Percentiles rank a stretch among this genome's conserved stretches.
Conservation (phyloP, 2,329 filamentous ascomycete species). For the Neurospora sp. region DNA sequence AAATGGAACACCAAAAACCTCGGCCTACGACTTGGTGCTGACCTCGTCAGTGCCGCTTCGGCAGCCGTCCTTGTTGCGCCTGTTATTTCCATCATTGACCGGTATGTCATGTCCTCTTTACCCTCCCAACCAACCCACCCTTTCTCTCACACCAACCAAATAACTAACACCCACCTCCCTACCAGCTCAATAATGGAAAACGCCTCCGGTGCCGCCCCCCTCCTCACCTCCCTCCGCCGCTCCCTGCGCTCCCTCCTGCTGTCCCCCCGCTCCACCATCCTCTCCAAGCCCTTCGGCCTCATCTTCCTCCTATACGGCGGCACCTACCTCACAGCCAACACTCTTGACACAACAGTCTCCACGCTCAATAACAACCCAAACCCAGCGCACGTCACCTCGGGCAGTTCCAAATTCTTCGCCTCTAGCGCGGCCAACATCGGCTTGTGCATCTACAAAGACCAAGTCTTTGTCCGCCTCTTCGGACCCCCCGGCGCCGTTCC, state of each 20-base stretch:
- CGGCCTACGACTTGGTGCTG: slow-evolving; percentile 54
- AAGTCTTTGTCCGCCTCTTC: slow-evolving; percentile 74
- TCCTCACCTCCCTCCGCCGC: slow-evolving; percentile 47
- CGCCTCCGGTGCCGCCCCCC: slow-evolving; percentile 56
- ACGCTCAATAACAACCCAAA: slow-evolving; percentile 45
- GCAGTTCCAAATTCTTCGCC: slow-evolving; percentile 70
- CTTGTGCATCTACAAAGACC: slow-evolving; percentile 84
- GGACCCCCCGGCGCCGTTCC: slow-evolving; percentile 46
- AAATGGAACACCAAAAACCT: slow-evolving; percentile 71
- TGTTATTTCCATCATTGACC: slow-evolving; percentile 78
- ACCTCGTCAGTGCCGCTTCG: slow-evolving; percentile 57
- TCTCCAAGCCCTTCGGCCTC: slow-evolving; percentile 58
- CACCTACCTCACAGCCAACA: slow-evolving; percentile 84
- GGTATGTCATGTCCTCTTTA: too few relatives aligned
- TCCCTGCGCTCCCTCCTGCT: slow-evolving; percentile 48
- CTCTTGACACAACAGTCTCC: slow-evolving; percentile 69
- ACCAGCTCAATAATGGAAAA: slow-evolving; percentile 69
- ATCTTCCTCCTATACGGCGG: slow-evolving; percentile 72
- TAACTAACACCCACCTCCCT: too few relatives aligned
- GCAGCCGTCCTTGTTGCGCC: slow-evolving; percentile 74
- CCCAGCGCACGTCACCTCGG: slow-evolving; percentile 58
- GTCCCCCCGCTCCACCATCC: slow-evolving; percentile 51
- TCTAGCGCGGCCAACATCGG: slow-evolving; percentile 76
- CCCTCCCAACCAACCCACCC: too few relatives aligned
- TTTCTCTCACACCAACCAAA: too few relatives aligned